These are phyloP conservation scores for Strobilomyces confusus DNA, from an alignment of 768 basidiomycete species.

Conservation along the genomic window DNA sequence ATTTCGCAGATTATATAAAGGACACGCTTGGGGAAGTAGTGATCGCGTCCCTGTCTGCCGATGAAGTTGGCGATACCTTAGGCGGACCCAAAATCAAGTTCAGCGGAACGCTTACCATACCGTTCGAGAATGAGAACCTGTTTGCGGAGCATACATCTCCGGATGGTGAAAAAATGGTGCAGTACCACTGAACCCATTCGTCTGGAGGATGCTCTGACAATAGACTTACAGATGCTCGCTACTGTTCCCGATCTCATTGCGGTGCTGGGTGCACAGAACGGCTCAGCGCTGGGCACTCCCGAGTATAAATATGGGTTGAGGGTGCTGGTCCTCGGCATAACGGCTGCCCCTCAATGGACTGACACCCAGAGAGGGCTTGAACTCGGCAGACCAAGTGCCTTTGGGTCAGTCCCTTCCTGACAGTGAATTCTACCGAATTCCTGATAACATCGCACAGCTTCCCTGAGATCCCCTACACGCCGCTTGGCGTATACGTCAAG, in stretches of 20 bases:
- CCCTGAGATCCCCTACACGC: conserved; percentile 32
- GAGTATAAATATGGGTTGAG: conserved; percentile 58
- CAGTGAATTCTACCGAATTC: not conserved
- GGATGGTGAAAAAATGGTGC: conserved; percentile 24
- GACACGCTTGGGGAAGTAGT: conserved; percentile 38
- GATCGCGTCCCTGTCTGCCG: conserved; percentile 26
- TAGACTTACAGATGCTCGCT: conserved; percentile 38
- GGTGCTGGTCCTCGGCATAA: conserved; percentile 47
- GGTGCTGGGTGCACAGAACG: conserved; percentile 59
- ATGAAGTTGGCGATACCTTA: conserved; percentile 24
- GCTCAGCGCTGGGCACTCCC: conserved; percentile 58
- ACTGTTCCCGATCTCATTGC: conserved; percentile 65
- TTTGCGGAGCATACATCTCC: conserved; percentile 40
- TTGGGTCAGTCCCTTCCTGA: conserved; percentile 38
- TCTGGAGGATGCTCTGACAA: not conserved
- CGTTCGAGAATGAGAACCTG: conserved; percentile 63
- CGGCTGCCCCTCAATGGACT: conserved; percentile 54
- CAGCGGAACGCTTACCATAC: conserved; percentile 40
- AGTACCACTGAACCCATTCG: not conserved
- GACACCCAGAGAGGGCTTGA: conserved; percentile 44
- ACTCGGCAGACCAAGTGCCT: conserved; percentile 50
- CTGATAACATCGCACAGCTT: conserved; percentile 21
- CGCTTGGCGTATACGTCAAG: conserved; percentile 39
- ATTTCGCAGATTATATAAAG: conserved; percentile 29
- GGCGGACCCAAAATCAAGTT: conserved; percentile 18